Evolutionary conservation across 768 basidiomycete genomes (phyloP).

Genomic region (Suillus occidentalis): DNA sequence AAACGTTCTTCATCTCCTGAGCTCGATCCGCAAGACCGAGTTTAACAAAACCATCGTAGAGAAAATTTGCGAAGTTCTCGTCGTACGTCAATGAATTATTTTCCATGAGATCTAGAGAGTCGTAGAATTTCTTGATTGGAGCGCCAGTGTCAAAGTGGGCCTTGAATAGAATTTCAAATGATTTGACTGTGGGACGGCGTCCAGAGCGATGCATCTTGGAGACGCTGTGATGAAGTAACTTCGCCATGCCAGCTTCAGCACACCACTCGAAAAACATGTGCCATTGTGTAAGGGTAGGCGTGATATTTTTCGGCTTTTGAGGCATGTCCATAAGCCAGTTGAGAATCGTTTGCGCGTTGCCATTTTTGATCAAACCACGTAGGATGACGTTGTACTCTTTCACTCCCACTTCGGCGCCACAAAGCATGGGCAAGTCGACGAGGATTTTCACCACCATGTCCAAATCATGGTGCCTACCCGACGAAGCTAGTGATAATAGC

Average conservation of each 20-base stretch:
- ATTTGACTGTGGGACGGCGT: conserved; percentile 42
- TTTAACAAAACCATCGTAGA: conserved; percentile 46
- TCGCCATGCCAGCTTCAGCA: conserved; percentile 26
- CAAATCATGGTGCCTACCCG: conserved; percentile 54
- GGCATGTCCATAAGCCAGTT: conserved; percentile 58
- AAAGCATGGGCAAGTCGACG: conserved; percentile 45
- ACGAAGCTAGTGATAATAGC: conserved; percentile 48
- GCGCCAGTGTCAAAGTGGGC: conserved; percentile 38
- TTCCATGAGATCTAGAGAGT: conserved; percentile 49
- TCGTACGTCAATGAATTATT: conserved; percentile 44
- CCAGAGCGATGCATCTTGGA: conserved; percentile 40
- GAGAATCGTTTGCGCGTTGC: conserved; percentile 43
- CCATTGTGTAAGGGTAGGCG: conserved; percentile 54
- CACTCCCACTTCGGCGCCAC: conserved; percentile 45
- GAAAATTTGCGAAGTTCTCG: conserved; percentile 37
- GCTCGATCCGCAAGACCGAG: conserved; percentile 38
- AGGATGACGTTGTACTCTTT: conserved; percentile 51
- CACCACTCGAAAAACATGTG: conserved; percentile 51
- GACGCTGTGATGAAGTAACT: conserved; percentile 29
- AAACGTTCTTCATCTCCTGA: conserved; percentile 38
- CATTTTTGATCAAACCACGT: conserved; percentile 45
- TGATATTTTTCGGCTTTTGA: conserved; percentile 43
- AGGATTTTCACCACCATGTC: conserved; percentile 55
- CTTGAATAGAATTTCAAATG: conserved; percentile 50
- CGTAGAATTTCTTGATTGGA: conserved; percentile 34